A percentile compares a stretch with the other conserved stretches of the same genome.
Evolutionary conservation across 1,284 basidiomycete genomes (phyloP).

Genomic region (Bondarzewia mesenterica): DNA sequence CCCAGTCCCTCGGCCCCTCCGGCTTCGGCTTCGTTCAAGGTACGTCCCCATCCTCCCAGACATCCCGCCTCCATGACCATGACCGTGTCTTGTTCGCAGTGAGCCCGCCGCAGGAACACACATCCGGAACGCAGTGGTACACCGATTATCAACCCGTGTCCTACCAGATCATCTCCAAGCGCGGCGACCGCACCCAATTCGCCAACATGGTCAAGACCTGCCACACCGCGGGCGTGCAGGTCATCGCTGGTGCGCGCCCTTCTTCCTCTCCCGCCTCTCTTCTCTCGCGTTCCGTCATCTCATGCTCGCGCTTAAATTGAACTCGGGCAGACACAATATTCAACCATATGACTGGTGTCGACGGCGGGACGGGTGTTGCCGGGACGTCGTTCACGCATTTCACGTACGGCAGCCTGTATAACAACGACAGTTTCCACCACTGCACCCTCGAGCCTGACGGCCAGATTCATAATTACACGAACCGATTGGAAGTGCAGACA

Average conservation of each 20-base stretch:
- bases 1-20: constrained; percentile 27
- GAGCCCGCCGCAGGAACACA: constrained; percentile 24
- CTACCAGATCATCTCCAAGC: constrained; percentile 48
- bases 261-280: neutral
- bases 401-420: constrained; percentile 48
- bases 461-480: constrained; percentile 22
- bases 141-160: constrained; percentile 34
- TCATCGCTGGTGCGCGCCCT: constrained; percentile 40
- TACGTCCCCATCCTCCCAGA: neutral
- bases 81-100: constrained; percentile 9
- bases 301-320: too few species aligned
- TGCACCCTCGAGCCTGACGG: neutral
- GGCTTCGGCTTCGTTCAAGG: constrained; percentile 32
- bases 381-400: constrained; percentile 44
- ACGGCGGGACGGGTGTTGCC: constrained; percentile 10
- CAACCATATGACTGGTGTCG: constrained; percentile 56
- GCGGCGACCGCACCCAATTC: constrained; percentile 45
- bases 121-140: constrained; percentile 28
- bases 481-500: neutral
- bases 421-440: constrained; percentile 9
- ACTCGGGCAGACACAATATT: constrained; percentile 44
- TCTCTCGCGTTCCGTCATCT: too few species aligned
- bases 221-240: constrained; percentile 43
- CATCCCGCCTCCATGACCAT: neutral
- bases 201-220: constrained; percentile 50